phyloP scores from a whole-genome alignment of 2,329 filamentous ascomycete species.

The Alternaria gaisen region DNA sequence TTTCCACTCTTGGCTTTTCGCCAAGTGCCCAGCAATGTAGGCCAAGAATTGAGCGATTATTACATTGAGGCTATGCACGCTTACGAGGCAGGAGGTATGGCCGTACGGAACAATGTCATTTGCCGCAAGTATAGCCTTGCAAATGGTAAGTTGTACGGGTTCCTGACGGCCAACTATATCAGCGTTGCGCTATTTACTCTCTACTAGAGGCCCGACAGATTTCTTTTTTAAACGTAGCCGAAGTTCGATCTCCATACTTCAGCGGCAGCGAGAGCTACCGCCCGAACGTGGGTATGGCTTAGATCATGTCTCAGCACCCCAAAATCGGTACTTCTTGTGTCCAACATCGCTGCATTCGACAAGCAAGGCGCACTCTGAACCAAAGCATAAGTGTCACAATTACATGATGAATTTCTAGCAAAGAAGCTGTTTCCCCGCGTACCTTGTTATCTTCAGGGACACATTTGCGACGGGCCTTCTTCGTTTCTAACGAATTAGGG shows the following conservation, averaged over 20 bases:
- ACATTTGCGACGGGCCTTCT: neutral
- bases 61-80: conserved; percentile 8
- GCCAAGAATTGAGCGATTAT: conserved; percentile 13
- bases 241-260: neutral
- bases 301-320: neutral
- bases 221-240: neutral
- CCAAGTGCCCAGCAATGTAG: conserved; percentile 9
- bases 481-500: neutral
- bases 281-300: neutral
- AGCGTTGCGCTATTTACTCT: conserved; percentile 1
- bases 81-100: conserved; percentile 3
- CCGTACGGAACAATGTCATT: neutral
- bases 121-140: neutral
- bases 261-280: neutral
- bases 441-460: neutral
- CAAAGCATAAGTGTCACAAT: neutral
- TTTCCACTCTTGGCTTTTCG: conserved; percentile 13
- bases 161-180: neutral
- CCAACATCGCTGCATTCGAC: neutral
- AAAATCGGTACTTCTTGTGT: conserved; percentile 3
- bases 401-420: neutral
- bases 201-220: neutral
- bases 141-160: neutral
- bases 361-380: neutral
- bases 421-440: neutral